Conservation (phyloP, 148 eudicot genomes). For the Limonium bicolor region DNA sequence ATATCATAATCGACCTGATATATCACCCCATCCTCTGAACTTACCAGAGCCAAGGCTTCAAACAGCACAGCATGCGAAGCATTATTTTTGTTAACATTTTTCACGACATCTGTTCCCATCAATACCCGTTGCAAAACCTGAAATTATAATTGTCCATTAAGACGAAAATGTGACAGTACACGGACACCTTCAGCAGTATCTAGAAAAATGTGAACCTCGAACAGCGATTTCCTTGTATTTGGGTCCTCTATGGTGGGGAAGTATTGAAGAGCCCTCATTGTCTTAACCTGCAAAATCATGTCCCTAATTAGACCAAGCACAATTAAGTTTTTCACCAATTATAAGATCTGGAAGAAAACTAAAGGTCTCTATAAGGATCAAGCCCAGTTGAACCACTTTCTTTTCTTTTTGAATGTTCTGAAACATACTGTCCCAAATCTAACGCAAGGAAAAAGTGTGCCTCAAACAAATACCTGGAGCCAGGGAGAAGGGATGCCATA, state of each 20-base stretch:
- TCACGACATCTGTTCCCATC: constrained; percentile 97
- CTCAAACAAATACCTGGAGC: constrained; percentile 76
- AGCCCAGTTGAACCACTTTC: no score
- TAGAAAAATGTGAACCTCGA: constrained; percentile 44
- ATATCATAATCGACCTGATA: no score
- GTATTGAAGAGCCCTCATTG: constrained; percentile 89
- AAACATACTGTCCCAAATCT: no score
- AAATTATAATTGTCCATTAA: constrained; percentile 5
- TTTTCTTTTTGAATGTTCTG: no score
- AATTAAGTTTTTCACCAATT: no score
- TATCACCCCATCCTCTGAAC: no score
- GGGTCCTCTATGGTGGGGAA: constrained; percentile 94
- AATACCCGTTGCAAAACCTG: constrained; percentile 91
- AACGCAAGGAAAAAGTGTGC: no score
- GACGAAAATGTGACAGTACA: no score
- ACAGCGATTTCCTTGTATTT: constrained; percentile 70
- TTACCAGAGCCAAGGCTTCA: constrained; percentile 98
- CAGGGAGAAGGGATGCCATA: constrained; percentile 98
- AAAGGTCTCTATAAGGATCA: no score
- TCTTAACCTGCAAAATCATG: constrained; percentile 86
- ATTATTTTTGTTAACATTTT: constrained; percentile 97
- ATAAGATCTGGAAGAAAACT: no score
- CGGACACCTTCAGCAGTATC: no score
- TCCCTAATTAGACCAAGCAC: constrained; percentile 1
- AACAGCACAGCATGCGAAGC: constrained; percentile 99